Conservation (phyloP, 2,329 filamentous ascomycete species). For the Gaeumannomyces tritici region DNA sequence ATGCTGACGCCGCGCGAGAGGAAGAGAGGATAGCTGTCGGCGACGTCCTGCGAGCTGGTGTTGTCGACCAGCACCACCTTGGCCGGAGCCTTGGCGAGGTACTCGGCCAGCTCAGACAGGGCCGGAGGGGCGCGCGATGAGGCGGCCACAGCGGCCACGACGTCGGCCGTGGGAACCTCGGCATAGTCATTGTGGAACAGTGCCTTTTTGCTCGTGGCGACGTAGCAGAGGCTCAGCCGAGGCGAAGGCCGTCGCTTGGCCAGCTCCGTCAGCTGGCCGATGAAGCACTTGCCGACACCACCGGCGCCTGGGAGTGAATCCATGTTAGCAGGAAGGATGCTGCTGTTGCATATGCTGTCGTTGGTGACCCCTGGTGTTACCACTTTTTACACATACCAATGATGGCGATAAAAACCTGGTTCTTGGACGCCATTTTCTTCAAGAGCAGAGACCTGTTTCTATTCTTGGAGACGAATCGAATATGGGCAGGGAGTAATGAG, state of each 20-base stretch:
- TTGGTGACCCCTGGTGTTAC: background rate
- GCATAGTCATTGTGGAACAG: conserved; percentile 67
- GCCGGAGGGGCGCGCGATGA: conserved; percentile 57
- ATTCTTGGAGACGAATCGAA: background rate
- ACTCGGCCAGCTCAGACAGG: conserved; percentile 63
- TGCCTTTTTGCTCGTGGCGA: conserved; percentile 77
- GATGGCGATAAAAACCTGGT: conserved; percentile 42
- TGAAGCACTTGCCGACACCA: conserved; percentile 86
- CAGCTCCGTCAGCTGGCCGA: conserved; percentile 67
- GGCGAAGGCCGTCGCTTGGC: conserved; percentile 56
- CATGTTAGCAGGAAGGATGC: background rate
- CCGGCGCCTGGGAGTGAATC: conserved; percentile 62
- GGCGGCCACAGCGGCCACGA: conserved; percentile 52
- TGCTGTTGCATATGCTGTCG: background rate
- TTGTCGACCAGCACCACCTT: conserved; percentile 88
- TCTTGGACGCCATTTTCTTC: conserved; percentile 29
- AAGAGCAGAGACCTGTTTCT: background rate
- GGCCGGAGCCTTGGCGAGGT: conserved; percentile 67
- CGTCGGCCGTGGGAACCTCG: conserved; percentile 44
- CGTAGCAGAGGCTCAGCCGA: conserved; percentile 70
- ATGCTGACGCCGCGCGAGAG: conserved; percentile 76
- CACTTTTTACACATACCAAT: conserved; percentile 27
- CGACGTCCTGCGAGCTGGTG: conserved; percentile 82
- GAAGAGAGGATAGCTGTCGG: conserved; percentile 72
- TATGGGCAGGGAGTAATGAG: background rate